Evolutionary conservation across 2,329 filamentous ascomycete species (phyloP), one percentile per base, ranked within the genome.

Genomic region (Acephala macrosclerotiorum): DNA sequence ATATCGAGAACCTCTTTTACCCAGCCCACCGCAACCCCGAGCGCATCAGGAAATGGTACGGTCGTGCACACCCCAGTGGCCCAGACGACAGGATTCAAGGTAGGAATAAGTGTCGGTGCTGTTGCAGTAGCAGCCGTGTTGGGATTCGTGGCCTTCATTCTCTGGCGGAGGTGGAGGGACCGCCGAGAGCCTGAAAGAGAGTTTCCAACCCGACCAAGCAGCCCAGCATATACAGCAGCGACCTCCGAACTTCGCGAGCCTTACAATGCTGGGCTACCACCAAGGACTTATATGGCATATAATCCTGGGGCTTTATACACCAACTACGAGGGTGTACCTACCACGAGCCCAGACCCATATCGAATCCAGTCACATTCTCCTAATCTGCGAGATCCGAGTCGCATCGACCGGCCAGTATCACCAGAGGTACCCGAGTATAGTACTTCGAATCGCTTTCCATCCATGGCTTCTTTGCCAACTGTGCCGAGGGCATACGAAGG

Each of bases 1-100:
- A 53, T 25, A 53, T 33, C 49, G 49, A 53, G 18, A 16, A 53
- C 25, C 18, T 26, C 49, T 12, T 3, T 35, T 5, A 58, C 16
- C 12, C 3, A 11, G n/a, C 20, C 20, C 16, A 42, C 45, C 35
- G 14, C 59, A 38, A 61, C 47, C 5, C 20, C 47, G 2, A 29
- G 33, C 22, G n/a, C 47, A 40, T 40, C 59, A 12, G 59, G 26
- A 18, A 53, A 35, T n/a, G 16, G 25, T 20, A 61, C 45, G n/a
- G 20, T n/a, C 29, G n/a, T 26, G 2, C 22, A 35, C n/a, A 33
- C 51, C 16, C 51, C 59, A 16, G 45, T 61, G 25, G 42, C 47
- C 8, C 47, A 61, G 3, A 61, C 45, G 33, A 40, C 47, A 6
- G 47, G 59, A 26, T 61, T 61, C 59, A 61, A 61, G 25, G 59